phyloP scores from a whole-genome alignment of 192 early-diverging fungal species.

The Hyaloraphidium curvatum region DNA sequence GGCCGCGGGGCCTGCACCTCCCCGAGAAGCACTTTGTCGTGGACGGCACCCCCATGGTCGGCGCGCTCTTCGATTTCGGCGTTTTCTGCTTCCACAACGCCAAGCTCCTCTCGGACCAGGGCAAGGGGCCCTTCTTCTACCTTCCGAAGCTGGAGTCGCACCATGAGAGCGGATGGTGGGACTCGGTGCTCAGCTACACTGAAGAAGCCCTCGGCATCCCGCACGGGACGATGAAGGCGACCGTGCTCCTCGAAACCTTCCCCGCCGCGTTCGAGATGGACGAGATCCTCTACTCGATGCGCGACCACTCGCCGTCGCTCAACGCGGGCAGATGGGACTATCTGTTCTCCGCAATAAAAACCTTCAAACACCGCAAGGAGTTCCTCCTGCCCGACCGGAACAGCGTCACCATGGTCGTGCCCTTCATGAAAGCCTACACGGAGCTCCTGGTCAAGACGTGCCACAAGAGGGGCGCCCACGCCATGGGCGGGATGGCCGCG shows the following conservation, averaged over 20 bases:
- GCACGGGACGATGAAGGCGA: conserved; percentile 86
- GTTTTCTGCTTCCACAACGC: conserved; percentile 99
- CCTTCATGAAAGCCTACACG: conserved; percentile 97
- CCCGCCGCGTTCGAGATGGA: conserved; percentile 96
- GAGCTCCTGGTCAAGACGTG: conserved; percentile 92
- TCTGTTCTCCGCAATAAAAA: conserved; percentile 96
- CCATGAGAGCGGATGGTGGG: conserved; percentile 78
- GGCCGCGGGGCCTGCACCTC: conserved; percentile 95
- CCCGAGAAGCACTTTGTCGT: conserved; percentile 85
- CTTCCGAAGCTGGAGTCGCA: conserved; percentile 97
- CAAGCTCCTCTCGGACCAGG: conserved; percentile 51
- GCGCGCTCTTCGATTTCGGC: conserved; percentile 92
- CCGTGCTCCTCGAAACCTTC: conserved; percentile 92
- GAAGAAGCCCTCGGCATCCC: conserved; percentile 77
- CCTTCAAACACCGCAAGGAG: conserved; percentile 68
- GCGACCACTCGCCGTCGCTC: conserved; percentile 89
- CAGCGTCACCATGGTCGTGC: conserved; percentile 79
- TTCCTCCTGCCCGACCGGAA: conserved; percentile 78
- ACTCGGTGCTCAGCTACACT: conserved; percentile 82
- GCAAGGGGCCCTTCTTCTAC: conserved; percentile 93
- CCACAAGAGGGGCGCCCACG: conserved; percentile 91
- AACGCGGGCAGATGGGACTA: conserved; percentile 99
- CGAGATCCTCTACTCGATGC: conserved; percentile 95
- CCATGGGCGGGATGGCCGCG: conserved; percentile 98
- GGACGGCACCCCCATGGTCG: conserved; percentile 76